phyloP scores from a whole-genome alignment of 2,329 filamentous ascomycete genomes.

The Penicillium rolfsii region DNA sequence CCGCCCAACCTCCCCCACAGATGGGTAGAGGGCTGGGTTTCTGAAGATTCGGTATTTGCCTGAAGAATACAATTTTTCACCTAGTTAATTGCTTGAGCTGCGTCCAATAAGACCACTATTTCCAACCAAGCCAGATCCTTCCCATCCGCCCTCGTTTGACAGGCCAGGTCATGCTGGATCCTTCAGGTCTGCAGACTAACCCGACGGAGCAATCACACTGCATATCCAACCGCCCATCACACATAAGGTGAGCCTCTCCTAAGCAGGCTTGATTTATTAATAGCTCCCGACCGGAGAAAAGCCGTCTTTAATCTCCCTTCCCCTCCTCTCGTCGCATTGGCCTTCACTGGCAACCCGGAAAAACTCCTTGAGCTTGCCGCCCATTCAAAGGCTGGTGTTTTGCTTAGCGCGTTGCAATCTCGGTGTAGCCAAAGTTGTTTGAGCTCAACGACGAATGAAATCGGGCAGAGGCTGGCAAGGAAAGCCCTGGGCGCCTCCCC shows the following conservation, averaged over 20 bases:
- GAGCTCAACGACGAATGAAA: slow-evolving; percentile 21
- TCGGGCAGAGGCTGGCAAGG: slow-evolving; percentile 14
- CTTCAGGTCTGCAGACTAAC: slow-evolving; percentile 32
- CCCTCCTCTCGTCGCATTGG: slow-evolving; percentile 7
- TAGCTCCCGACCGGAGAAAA: slow-evolving; percentile 25
- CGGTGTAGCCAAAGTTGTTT: slow-evolving; percentile 24
- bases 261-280: slow-evolving; percentile 24
- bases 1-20: slow-evolving; percentile 4
- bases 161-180: slow-evolving; percentile 11
- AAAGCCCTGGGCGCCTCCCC: slow-evolving; percentile 27
- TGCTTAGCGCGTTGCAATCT: slow-evolving; percentile 31
- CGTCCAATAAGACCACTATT: slow-evolving; percentile 14
- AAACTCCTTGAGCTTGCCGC: slow-evolving; percentile 21
- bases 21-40: not conserved
- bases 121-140: slow-evolving; percentile 1
- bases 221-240: slow-evolving; percentile 27
- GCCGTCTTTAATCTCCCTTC: not conserved
- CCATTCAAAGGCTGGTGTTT: slow-evolving; percentile 29
- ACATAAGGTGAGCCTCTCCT: slow-evolving; percentile 17
- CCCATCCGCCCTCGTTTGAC: slow-evolving; percentile 6
- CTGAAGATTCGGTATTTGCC: slow-evolving; percentile 1
- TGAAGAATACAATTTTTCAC: slow-evolving; percentile 8
- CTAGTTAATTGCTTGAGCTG: slow-evolving; percentile 6
- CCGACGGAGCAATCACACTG: slow-evolving; percentile 24
- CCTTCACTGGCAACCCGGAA: not conserved